These are phyloP conservation scores for Myriosclerotinia scirpicola DNA, from an alignment of 2,329 filamentous ascomycete genomes.

Conservation along the genomic window DNA sequence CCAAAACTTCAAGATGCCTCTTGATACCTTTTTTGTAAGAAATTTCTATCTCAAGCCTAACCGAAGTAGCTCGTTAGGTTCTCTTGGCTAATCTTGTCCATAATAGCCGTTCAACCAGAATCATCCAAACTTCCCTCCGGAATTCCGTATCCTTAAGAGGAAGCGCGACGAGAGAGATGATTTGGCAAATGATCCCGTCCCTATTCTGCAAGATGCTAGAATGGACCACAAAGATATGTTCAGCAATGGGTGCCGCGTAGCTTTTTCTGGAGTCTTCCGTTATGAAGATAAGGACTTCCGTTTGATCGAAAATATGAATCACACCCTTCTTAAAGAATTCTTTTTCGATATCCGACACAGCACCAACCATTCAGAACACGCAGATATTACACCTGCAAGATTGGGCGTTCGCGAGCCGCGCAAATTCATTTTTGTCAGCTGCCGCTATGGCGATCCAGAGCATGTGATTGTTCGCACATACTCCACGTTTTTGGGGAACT, in stretches of 20 bases:
- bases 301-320: conserved; percentile 8
- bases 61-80: not conserved
- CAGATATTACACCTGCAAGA: conserved; percentile 12
- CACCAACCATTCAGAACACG: not conserved
- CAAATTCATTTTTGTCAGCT: conserved; percentile 6
- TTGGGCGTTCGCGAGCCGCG: not conserved
- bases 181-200: not conserved
- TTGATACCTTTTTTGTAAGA: not conserved
- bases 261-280: conserved; percentile 3
- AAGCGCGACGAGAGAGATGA: not conserved
- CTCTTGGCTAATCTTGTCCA: not conserved
- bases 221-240: not conserved
- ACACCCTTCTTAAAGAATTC: not conserved
- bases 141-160: not conserved
- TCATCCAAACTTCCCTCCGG: not conserved
- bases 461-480: conserved; percentile 16
- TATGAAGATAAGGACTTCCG: conserved; percentile 1
- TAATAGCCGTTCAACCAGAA: conserved; percentile 3
- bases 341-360: conserved; percentile 7
- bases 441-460: conserved; percentile 1
- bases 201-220: not conserved
- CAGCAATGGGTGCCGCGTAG: not conserved
- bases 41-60: not conserved
- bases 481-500: not conserved
- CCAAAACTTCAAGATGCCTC: not conserved